Evolutionary conservation across 495 filamentous ascomycete species (phyloP), one percentile per base, ranked within the genome.

Genomic region (Lentithecium fluviatile): DNA sequence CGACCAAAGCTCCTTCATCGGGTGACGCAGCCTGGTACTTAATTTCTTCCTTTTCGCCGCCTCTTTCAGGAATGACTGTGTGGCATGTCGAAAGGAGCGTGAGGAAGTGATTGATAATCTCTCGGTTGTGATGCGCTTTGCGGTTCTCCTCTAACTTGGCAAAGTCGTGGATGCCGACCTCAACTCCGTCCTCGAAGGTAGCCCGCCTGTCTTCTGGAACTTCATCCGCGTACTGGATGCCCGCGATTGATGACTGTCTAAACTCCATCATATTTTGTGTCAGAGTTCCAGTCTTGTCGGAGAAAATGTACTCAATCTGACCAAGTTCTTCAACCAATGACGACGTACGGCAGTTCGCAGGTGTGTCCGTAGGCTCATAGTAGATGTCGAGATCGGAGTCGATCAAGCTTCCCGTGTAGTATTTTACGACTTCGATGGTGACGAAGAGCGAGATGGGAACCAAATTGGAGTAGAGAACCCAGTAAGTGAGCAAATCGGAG

Each of bases 211-310:
- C 95, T 71, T 99, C 95, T 0, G 95, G 86, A 23, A 97, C 85
- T 48, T 94, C 91, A 55, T 94, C 91, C 8, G 88, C 88, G 69
- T 99, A 99, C 74, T 95, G 91, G 57, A 97, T 85, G 24, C 95
- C 95, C 17, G 83, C 88, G 68, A 99, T 97, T 2, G 88, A 87
- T 64, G 88, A 94, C 73, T 96, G 90, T 72, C 90, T 91, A 73
- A 97, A 99, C 73, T 97, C 95, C 95, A 99, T 99, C 83, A 88
- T 85, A 73, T 99, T 99, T 76, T 92, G 95, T 24, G 95, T 99
- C 67, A 99, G 76, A n/a, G 95, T 99, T 34, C 95, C 95, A 6
- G 95, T 99, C 78, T 99, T 98, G 75, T 99, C 95, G 2, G 91
- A 96, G 73, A 99, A 99, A 51, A 97, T 93, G 69, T 94, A 99